Percentiles rank a stretch among this genome's conserved stretches.
phyloP scores from a whole-genome alignment of 768 basidiomycete species.

The Lactarius sp. region DNA sequence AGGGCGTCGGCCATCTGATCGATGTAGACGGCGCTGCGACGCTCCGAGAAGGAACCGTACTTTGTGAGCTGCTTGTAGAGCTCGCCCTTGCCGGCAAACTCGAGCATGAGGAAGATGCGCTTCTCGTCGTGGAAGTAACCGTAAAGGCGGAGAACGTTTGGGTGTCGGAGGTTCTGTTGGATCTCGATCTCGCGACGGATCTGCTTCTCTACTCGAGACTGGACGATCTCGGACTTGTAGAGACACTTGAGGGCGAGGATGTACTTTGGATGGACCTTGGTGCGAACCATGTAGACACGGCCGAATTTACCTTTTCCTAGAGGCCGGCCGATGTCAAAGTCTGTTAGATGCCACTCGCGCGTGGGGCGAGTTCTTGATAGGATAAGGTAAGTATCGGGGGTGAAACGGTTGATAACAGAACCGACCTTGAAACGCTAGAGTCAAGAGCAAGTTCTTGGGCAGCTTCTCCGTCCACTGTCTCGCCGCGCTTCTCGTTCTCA shows the following conservation, averaged over 20 bases:
- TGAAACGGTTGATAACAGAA: conserved; percentile 12
- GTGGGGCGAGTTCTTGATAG: conserved; percentile 58
- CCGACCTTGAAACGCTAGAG: conserved; percentile 66
- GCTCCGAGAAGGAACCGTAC: conserved; percentile 82
- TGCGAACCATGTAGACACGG: conserved; percentile 96
- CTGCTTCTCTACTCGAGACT: conserved; percentile 92
- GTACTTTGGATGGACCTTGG: conserved; percentile 81
- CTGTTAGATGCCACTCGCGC: conserved; percentile 76
- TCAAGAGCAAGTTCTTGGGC: conserved; percentile 81
- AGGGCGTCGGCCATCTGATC: conserved; percentile 98
- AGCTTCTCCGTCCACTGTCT: conserved; percentile 68
- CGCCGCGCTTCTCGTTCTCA: conserved; percentile 78
- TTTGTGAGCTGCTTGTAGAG: conserved; percentile 93
- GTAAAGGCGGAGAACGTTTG: conserved; percentile 88
- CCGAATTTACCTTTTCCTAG: conserved; percentile 99
- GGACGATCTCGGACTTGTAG: conserved; percentile 94
- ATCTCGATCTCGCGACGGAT: conserved; percentile 98
- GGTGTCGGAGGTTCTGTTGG: conserved; percentile 92
- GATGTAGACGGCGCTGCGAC: conserved; percentile 83
- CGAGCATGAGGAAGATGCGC: conserved; percentile 96
- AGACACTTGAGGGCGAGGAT: conserved; percentile 96
- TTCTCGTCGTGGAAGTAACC: conserved; percentile 99
- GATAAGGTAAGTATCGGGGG: conserved; percentile 9
- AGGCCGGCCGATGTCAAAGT: conserved; percentile 92
- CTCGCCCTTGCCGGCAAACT: conserved; percentile 96